Base-by-base conservation (phyloP, 345 rosid genomes). In the Bretschneidera sinensis region DNA sequence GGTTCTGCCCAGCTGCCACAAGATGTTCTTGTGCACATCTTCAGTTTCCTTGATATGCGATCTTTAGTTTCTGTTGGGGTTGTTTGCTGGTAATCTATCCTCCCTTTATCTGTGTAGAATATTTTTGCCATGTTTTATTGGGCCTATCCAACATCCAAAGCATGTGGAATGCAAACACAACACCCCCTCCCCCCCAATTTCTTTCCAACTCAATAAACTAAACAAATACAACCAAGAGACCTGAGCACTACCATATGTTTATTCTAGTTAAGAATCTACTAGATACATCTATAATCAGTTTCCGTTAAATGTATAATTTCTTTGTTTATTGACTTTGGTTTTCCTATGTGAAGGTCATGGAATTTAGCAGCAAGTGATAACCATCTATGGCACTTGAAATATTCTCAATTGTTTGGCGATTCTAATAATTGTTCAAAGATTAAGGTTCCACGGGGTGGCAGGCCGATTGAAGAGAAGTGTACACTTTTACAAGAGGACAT, bases 321-420 rank as follows among this genome's bases (percentile, higher is more conserved):
- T 56, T 39, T 53, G 48, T 59, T 64, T 50, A 43, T 53, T 64
- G 8, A 55, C 25, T 60, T 31, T 64, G 35, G 43, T 49, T 64
- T 49, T 51, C 75, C 51, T 45, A 21, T 74, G 21, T 76, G 76
- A 71, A 88, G 98, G 81, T 81, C 90, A 21, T 89, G 98, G 97
- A 81, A 83, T 75, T 71, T 74, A 51, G 91, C 90, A 16, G 82
- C 88, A 17, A 61, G 59, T 64, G 87, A 81, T 58, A 76, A 72
- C 66, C 68, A 76, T 54, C 70, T 87, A 24, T 89, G 97, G 94
- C 71, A 57, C 63, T 74, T 71, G 21, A 79, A 71, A 4, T 92
- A 71, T 74, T 68, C 62, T 51, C 65, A 28, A 61, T 33, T 69
- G 71, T 81, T 73, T 58, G 75, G 74, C 8, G 61, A 51, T 18